phyloP scores from a whole-genome alignment of 805 yeast species.

The Wickerhamomyces bisporus region DNA sequence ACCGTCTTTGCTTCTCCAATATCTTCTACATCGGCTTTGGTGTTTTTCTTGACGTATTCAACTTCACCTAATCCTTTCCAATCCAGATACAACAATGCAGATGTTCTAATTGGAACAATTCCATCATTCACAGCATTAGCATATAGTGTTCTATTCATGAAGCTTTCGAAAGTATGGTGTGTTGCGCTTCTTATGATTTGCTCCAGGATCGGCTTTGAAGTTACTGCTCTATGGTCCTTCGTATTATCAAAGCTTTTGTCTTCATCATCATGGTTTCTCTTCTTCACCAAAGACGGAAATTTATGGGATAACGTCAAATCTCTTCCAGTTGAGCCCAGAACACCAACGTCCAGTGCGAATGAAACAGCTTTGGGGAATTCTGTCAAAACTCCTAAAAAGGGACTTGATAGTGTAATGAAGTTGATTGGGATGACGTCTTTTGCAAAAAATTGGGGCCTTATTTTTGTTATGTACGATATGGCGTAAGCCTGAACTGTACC shows the following conservation, averaged over 20 bases:
- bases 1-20: conserved; percentile 9
- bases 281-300: conserved; percentile 21
- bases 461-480: conserved; percentile 59
- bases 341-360: conserved; percentile 77
- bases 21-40: too few relatives aligned
- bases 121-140: conserved; percentile 94
- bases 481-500: conserved; percentile 92
- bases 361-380: conserved; percentile 87
- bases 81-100: conserved; percentile 80
- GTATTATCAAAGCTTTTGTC: neutral
- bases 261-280: neutral
- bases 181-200: conserved; percentile 75
- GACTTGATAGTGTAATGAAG: conserved; percentile 81
- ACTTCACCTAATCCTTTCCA: conserved; percentile 69
- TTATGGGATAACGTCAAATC: conserved; percentile 66
- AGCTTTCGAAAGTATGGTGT: conserved; percentile 53
- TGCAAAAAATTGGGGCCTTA: conserved; percentile 64
- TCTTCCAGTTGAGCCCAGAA: conserved; percentile 89
- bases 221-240: conserved; percentile 11
- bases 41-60: conserved; percentile 22
- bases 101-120: conserved; percentile 88
- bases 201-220: conserved; percentile 60
- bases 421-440: conserved; percentile 62
- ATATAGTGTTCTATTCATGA: conserved; percentile 71
- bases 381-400: conserved; percentile 79